Evolutionary conservation across 176 grass and related monocot genomes (phyloP), one percentile per base, ranked within the genome.

Genomic region (Thinopyrum elongatum): DNA sequence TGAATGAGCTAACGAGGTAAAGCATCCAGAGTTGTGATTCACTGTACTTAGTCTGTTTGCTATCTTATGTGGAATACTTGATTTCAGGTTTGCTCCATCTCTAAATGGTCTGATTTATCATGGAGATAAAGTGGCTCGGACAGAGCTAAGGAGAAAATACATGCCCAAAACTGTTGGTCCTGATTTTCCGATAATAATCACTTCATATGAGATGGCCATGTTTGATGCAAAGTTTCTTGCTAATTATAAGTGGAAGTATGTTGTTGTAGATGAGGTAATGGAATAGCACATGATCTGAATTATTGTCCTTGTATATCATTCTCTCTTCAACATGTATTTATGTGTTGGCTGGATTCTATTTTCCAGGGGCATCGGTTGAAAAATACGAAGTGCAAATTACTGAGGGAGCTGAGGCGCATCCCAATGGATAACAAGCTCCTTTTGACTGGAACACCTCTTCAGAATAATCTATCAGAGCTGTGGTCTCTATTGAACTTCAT

Each of bases 401-500:
- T 99, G 10, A 84, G 59, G 66, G 97, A 99, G 87, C 80, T 99
- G 28, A 99, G 82, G 70, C 93, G 90, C 62, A 74, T 99, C 70
- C 92, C 93, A 51, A 94, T 96, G 86, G 97, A 92, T 81, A 99
- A 99, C 84, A 99, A 99, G 70, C 92, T 99, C 47, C 97, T 99
- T 89, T 85, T 99, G 41, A 99, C 97, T 34, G 94, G 97, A 63
- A 99, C 97, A 49, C 97, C 97, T 29, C 92, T 99, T 82, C 97
- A 99, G 75, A 99, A 99, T 68, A 99, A 99, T 85, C 86, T 99
- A 47, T 90, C 94, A n/a, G 97, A 99, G 71, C 90, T 99, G 29
- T 99, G 97, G 97, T 99, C 97, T 14, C 87, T 99, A 26, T 74
- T 99, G 87, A 99, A 99, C 74, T 99, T 96, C 67, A 99, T 99